Conservation (phyloP, 129 eudicot genomes). For the Flaveria sonorensis region DNA sequence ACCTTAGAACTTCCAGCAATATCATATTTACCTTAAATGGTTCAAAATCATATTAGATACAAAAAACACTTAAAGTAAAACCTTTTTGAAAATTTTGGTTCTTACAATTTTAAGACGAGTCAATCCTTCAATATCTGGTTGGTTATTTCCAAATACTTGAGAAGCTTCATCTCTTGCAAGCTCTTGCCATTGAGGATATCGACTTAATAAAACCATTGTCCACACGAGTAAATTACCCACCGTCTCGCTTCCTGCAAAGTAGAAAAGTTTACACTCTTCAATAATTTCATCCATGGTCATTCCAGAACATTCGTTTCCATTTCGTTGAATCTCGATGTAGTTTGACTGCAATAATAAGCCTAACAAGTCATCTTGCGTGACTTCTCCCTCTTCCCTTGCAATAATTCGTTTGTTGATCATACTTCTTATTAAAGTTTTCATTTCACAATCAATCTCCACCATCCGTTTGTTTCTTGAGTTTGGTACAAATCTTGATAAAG, state of each 20-base stretch:
- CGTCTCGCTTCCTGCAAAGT: constrained; percentile 48
- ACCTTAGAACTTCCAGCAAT: constrained; percentile 27
- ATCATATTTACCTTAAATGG: constrained; percentile 3
- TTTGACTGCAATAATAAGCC: constrained; percentile 9
- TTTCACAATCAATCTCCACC: not conserved
- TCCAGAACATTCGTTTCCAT: not conserved
- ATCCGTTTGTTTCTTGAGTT: not conserved
- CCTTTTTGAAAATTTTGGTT: not conserved
- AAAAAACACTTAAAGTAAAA: not conserved
- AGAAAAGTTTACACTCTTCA: constrained; percentile 18
- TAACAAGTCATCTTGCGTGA: not conserved
- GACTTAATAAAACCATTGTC: constrained; percentile 42
- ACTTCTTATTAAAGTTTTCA: not conserved
- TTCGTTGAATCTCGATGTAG: constrained; percentile 6
- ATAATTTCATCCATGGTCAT: not conserved
- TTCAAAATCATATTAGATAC: not conserved
- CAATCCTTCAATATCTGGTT: constrained; percentile 31
- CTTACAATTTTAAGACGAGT: constrained; percentile 43
- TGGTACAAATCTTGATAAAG: not conserved
- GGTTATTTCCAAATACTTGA: constrained; percentile 26
- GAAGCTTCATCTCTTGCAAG: constrained; percentile 43
- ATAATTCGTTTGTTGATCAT: not conserved
- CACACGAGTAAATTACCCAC: constrained; percentile 39
- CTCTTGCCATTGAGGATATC: constrained; percentile 44
- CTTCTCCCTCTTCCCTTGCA: not conserved